Evolutionary conservation across 495 filamentous ascomycete species (phyloP).

Genomic region (Xylaria telfairii): DNA sequence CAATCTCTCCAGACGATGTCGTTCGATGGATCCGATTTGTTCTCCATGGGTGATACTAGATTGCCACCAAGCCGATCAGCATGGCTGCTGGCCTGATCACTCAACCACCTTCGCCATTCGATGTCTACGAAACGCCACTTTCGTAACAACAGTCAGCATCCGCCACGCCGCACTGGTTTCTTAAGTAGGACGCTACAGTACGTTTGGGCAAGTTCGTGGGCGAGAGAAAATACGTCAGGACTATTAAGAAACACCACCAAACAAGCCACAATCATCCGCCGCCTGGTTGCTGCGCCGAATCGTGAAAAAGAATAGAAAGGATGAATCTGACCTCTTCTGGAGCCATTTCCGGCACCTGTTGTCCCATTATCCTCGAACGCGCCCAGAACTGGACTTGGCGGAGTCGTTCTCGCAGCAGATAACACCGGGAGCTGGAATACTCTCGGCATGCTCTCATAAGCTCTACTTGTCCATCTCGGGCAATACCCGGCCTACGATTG

Average conservation of each 20-base stretch:
- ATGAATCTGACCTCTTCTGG: conserved; percentile 35
- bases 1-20: conserved; percentile 2
- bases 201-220: no score
- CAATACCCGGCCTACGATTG: background rate
- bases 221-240: background rate
- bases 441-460: conserved; percentile 35
- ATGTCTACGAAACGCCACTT: conserved; percentile 34
- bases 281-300: background rate
- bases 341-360: conserved; percentile 25
- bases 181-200: no score
- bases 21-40: background rate
- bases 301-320: background rate
- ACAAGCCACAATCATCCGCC: background rate
- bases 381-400: conserved; percentile 33
- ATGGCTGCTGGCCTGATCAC: conserved; percentile 29
- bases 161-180: background rate
- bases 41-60: background rate
- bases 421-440: conserved; percentile 32
- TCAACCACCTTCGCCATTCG: conserved; percentile 37
- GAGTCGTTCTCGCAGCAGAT: conserved; percentile 35
- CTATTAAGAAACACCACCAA: background rate
- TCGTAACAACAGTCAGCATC: conserved; percentile 18
- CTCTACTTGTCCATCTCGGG: conserved; percentile 20
- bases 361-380: conserved; percentile 13
- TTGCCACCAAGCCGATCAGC: background rate